These are phyloP conservation scores for Clavispora fructus DNA, from an alignment of 805 yeast species.

Conservation along the genomic window DNA sequence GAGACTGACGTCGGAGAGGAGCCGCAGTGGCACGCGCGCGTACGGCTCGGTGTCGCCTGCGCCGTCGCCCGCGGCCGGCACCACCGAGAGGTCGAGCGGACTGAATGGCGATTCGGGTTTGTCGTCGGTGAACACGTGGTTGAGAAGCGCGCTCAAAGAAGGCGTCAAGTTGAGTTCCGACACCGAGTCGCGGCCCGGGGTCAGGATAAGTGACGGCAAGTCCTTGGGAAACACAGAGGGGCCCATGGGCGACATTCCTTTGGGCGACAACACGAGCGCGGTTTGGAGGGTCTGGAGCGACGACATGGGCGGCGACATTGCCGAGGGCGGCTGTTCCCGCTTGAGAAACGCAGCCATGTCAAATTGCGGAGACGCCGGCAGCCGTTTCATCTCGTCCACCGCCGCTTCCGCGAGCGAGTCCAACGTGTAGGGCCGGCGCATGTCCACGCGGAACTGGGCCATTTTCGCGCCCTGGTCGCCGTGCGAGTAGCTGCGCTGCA, in stretches of 20 bases:
- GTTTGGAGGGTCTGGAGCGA: too few species aligned
- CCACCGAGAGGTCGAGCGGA: conserved; percentile 17
- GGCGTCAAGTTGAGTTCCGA: conserved; percentile 29
- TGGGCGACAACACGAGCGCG: not conserved
- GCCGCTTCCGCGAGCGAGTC: conserved; percentile 34
- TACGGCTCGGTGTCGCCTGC: not conserved
- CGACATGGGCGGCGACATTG: too few species aligned
- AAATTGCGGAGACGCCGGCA: not conserved
- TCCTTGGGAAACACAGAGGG: conserved; percentile 4
- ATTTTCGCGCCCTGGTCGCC: not conserved
- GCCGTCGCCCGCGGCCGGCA: not conserved
- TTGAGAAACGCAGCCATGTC: not conserved
- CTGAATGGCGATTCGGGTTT: conserved; percentile 20
- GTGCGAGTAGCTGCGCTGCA: not conserved
- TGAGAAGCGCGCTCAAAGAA: conserved; percentile 33
- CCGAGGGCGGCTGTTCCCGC: not conserved
- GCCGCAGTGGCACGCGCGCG: not conserved
- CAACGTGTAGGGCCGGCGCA: conserved; percentile 13
- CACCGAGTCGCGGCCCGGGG: conserved; percentile 8
- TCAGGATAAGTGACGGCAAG: not conserved
- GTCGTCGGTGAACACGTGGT: conserved; percentile 27
- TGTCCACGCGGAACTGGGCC: conserved; percentile 10
- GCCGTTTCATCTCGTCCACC: conserved; percentile 19
- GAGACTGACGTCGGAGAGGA: not conserved
- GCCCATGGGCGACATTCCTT: conserved; percentile 4